These are phyloP conservation scores for Pythium scleroteichum DNA, from an alignment of 352 stramenopile species.

Conservation along the genomic window DNA sequence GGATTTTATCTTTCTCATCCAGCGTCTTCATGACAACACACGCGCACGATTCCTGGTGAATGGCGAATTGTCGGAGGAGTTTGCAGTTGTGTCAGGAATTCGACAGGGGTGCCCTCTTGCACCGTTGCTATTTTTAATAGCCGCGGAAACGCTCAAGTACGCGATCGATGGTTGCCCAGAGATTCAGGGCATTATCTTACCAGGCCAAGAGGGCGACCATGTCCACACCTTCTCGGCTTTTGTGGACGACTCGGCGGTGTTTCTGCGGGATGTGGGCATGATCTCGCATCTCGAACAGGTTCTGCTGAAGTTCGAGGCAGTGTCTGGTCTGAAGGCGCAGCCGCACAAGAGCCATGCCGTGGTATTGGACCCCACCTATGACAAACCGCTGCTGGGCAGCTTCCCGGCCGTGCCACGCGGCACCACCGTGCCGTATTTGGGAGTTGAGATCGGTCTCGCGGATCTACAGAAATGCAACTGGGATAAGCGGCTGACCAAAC, in stretches of 20 bases:
- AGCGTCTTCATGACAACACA: neutral
- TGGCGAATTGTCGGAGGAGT: neutral
- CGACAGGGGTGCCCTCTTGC: conserved; percentile 21
- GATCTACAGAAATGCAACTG: neutral
- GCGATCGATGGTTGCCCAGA: neutral
- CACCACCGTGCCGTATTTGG: conserved; percentile 13
- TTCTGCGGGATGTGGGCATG: conserved; percentile 1
- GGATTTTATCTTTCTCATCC: neutral
- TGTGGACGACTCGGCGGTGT: conserved; percentile 29
- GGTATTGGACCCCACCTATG: conserved; percentile 1
- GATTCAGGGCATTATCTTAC: neutral
- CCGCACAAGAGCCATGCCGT: conserved; percentile 20
- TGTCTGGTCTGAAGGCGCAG: conserved; percentile 25
- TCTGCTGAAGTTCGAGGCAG: neutral
- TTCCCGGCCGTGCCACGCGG: conserved; percentile 13
- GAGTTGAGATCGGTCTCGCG: conserved; percentile 13
- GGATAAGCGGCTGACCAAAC: too few species aligned
- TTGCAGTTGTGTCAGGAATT: conserved; percentile 5
- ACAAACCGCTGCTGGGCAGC: too few species aligned
- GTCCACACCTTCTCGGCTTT: conserved; percentile 21
- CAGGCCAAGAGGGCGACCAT: neutral
- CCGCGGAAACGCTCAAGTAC: conserved; percentile 12
- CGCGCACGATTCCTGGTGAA: conserved; percentile 16
- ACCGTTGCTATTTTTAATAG: conserved; percentile 18
- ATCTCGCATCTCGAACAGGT: neutral